These are phyloP conservation scores for Boletus sp. DNA, from an alignment of 1,284 basidiomycete species.

Conservation along the genomic window DNA sequence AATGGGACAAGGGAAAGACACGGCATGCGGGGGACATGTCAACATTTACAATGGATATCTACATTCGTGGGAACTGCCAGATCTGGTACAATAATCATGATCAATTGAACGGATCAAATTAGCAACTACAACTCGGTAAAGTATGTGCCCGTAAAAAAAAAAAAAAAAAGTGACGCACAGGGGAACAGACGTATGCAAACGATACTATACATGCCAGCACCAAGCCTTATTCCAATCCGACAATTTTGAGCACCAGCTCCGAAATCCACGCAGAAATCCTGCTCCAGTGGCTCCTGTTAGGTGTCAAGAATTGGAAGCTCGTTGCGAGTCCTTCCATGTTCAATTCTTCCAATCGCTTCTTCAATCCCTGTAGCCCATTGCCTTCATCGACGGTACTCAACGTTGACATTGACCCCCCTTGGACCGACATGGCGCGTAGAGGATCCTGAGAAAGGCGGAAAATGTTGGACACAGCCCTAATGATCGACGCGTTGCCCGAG, in stretches of 20 bases:
- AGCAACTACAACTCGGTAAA: slow-evolving; percentile 12
- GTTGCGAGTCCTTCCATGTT: slow-evolving; percentile 68
- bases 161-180: slow-evolving; percentile 13
- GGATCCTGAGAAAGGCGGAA: slow-evolving; percentile 67
- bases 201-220: slow-evolving; percentile 21
- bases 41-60: not conserved
- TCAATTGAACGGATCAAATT: slow-evolving; percentile 10
- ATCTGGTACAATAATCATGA: slow-evolving; percentile 14
- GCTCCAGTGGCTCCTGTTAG: slow-evolving; percentile 53
- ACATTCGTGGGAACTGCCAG: slow-evolving; percentile 23
- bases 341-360: slow-evolving; percentile 53
- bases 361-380: slow-evolving; percentile 25
- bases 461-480: slow-evolving; percentile 69
- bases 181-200: slow-evolving; percentile 13
- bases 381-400: slow-evolving; percentile 60
- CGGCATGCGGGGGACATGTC: slow-evolving; percentile 3
- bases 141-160: slow-evolving; percentile 15
- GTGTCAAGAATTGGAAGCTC: slow-evolving; percentile 63
- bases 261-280: slow-evolving; percentile 74
- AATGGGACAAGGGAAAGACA: slow-evolving; percentile 1
- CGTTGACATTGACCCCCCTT: slow-evolving; percentile 57
- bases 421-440: slow-evolving; percentile 36
- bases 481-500: slow-evolving; percentile 68
- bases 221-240: slow-evolving; percentile 35
- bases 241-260: slow-evolving; percentile 55